Percentiles rank a stretch among this genome's conserved stretches.
These are phyloP conservation scores for Lagenaria siceraria DNA, from an alignment of 306 rosid species.

Conservation along the genomic window DNA sequence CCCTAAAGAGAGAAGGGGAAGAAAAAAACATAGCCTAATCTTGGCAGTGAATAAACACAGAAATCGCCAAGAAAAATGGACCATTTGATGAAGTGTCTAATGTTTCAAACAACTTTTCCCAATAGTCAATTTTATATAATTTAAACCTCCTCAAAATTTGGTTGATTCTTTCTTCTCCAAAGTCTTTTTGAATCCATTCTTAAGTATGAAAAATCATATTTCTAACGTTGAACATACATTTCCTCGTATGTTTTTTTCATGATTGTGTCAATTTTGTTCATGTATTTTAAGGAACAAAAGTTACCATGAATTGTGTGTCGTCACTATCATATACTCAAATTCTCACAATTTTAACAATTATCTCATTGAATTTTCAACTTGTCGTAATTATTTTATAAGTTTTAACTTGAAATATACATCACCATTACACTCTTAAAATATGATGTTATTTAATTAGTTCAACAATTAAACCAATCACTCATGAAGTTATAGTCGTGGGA, in stretches of 20 bases:
- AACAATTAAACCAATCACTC: too few relatives aligned
- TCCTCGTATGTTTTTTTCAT: not conserved
- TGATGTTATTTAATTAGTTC: too few relatives aligned
- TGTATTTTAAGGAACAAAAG: not conserved
- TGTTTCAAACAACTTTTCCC: not conserved
- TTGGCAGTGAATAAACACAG: not conserved
- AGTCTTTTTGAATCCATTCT: not conserved
- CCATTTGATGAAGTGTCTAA: not conserved
- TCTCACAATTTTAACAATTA: not conserved
- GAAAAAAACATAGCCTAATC: not conserved
- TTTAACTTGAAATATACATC: not conserved
- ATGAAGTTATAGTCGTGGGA: too few relatives aligned
- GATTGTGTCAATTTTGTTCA: not conserved
- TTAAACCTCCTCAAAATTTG: not conserved
- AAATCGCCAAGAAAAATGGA: not conserved
- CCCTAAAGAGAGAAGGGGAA: not conserved
- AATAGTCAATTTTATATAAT: not conserved
- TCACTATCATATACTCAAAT: not conserved
- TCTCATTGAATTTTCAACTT: not conserved
- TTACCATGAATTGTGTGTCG: not conserved
- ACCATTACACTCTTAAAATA: too few relatives aligned
- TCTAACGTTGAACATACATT: not conserved
- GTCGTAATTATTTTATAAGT: too few relatives aligned
- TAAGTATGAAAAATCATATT: not conserved
- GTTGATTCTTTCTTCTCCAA: not conserved